These are phyloP conservation scores for Pythium chondricola DNA, from an alignment of 352 stramenopile genomes.

Conservation along the genomic window DNA sequence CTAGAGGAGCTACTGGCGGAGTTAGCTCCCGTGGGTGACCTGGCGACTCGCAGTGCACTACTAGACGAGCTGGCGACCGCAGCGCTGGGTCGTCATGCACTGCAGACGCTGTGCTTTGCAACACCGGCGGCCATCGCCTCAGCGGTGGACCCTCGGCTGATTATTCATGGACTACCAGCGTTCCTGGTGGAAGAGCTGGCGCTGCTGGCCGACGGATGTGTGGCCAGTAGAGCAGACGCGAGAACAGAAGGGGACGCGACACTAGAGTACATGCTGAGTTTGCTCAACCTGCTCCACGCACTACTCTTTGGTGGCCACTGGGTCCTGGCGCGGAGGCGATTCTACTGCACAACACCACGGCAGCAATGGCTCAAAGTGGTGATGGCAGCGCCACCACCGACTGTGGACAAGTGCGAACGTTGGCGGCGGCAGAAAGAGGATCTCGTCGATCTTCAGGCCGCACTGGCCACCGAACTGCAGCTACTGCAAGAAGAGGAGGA, in stretches of 20 bases:
- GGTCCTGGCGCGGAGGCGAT: constrained; percentile 16
- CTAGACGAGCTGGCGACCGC: constrained; percentile 43
- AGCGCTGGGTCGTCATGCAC: constrained; percentile 18
- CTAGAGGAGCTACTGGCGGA: constrained; percentile 32
- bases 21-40: constrained; percentile 14
- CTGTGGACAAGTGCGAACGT: neutral
- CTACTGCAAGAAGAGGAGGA: constrained; percentile 23
- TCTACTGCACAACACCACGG: constrained; percentile 16
- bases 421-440: constrained; percentile 23
- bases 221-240: no score
- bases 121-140: constrained; percentile 24
- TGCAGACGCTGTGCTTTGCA: constrained; percentile 49
- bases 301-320: constrained; percentile 23
- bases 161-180: constrained; percentile 16
- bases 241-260: neutral
- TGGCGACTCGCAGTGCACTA: constrained; percentile 21
- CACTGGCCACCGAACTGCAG: constrained; percentile 43
- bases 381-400: neutral
- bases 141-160: no score
- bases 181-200: constrained; percentile 31
- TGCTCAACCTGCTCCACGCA: constrained; percentile 17
- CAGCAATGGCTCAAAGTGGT: constrained; percentile 4
- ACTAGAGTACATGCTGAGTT: constrained; percentile 21
- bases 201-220: neutral
- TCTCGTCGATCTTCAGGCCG: constrained; percentile 38